Conservation (phyloP, 2,329 filamentous ascomycete genomes). For the Scleromitrula shiraiana region DNA sequence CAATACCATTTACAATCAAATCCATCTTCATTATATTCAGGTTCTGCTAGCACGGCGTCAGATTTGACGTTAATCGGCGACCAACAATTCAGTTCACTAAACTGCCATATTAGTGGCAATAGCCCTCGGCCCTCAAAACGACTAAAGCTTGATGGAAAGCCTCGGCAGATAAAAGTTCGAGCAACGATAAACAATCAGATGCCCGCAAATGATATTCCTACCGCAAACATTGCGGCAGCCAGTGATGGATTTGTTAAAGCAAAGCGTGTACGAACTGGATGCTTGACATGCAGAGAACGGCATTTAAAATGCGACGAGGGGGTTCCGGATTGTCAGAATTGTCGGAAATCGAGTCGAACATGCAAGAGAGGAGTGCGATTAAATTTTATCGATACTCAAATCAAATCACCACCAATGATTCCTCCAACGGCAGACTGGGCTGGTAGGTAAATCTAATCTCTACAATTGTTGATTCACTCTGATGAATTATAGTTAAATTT, state of each 20-base stretch:
- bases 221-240: conserved; percentile 14
- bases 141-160: conserved; percentile 16
- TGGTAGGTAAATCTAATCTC: conserved; percentile 33
- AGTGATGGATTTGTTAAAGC: conserved; percentile 45
- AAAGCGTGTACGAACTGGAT: conserved; percentile 84
- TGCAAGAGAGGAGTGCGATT: conserved; percentile 82
- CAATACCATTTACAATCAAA: conserved; percentile 19
- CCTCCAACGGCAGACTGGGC: conserved; percentile 57
- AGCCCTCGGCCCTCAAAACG: conserved; percentile 20
- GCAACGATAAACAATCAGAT: conserved; percentile 21
- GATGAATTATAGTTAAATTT: conserved; percentile 53
- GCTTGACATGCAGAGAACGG: conserved; percentile 79
- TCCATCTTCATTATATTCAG: conserved; percentile 24
- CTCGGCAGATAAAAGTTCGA: conserved; percentile 10
- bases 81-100: conserved; percentile 23
- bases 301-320: conserved; percentile 75
- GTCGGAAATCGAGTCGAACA: conserved; percentile 74
- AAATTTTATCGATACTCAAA: conserved; percentile 84
- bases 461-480: background rate
- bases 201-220: conserved; percentile 19
- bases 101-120: conserved; percentile 15
- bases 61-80: conserved; percentile 24
- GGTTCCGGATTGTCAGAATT: conserved; percentile 56
- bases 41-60: conserved; percentile 21
- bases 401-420: conserved; percentile 56